Evolutionary conservation across 306 rosid genomes (phyloP).

Genomic region (Calophaca sinica): DNA sequence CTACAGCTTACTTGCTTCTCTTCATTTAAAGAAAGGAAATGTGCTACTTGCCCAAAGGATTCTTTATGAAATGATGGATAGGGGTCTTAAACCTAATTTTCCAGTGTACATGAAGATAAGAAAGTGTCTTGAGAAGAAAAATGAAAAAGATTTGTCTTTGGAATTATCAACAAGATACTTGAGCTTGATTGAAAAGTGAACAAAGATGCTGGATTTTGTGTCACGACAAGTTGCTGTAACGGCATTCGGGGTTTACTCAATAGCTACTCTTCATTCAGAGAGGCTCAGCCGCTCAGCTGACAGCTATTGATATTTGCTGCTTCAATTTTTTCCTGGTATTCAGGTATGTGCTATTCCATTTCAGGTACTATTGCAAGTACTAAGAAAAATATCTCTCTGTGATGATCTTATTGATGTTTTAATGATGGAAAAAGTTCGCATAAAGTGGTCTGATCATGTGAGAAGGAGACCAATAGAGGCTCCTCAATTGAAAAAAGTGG

Average conservation of each 20-base stretch:
- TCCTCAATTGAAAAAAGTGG: too few relatives aligned
- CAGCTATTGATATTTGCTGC: constrained; percentile 20
- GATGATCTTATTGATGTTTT: constrained; percentile 16
- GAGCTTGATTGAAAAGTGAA: constrained; percentile 47
- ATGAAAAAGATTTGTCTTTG: constrained; percentile 54
- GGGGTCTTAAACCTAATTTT: constrained; percentile 69
- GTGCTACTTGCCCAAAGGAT: constrained; percentile 54
- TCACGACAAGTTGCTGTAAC: background rate
- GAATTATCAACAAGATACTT: constrained; percentile 58
- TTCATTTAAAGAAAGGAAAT: constrained; percentile 64
- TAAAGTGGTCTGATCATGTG: constrained; percentile 12
- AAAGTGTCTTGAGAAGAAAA: constrained; percentile 52
- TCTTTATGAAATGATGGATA: constrained; percentile 71
- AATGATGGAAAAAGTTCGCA: constrained; percentile 28
- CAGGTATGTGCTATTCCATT: constrained; percentile 39
- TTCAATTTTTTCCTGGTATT: constrained; percentile 26
- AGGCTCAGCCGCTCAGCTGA: background rate
- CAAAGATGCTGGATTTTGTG: constrained; percentile 9
- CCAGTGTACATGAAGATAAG: constrained; percentile 53
- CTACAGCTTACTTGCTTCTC: constrained; percentile 75
- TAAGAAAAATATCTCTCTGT: constrained; percentile 26
- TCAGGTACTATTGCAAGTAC: constrained; percentile 15
- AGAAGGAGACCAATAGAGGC: constrained; percentile 1
- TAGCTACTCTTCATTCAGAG: constrained; percentile 7
- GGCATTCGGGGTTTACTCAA: constrained; percentile 6